Base-by-base conservation (phyloP, 768 basidiomycete species). In the Rhodotorula taiwanensis region DNA sequence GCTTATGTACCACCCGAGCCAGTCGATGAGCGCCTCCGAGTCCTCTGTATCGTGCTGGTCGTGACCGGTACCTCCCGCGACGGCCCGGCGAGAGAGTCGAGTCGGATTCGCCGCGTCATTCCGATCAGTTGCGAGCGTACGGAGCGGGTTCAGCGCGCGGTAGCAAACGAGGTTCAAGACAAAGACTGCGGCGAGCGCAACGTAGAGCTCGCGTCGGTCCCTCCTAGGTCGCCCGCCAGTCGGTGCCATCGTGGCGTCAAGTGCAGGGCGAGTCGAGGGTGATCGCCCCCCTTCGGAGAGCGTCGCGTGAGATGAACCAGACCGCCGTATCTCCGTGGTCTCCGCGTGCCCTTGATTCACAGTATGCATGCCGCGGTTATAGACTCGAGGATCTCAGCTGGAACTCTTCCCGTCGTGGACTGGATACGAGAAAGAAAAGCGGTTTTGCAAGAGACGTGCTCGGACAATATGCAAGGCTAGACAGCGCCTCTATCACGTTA, bases 21-120 rank as follows among this genome's bases (percentile, higher is more conserved):
- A 69, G 53, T 65, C 54, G 51, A 69, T 65, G 30, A 69, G 30
- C 0, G 67, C 60, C 15, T 54, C 63, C 9, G 58, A 52, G 5
- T 54, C 48, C 15, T 44, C 55, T 7, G 28, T 30, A 13, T 23
- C 48, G 51, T 42, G n/a, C 13, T 43, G 23, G 11, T 33, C 39
- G 7, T 44, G 41, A 23, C 25, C 34, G 6, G 13, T 31, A n/a
- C 23, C 16, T 11, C 18, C 16, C 1, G 23, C 11, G 20, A 21
- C 20, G 4, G 27, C 47, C 28, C 13, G 15, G 28, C 49, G 20
- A 45, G 44, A 20, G 44, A 45, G 23, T 11, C 36, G 36, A 39
- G 36, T 9, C 16, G 36, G 10, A 16, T 16, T 16, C 16, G 36
- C 36, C 10, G 18, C 33, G 50, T 36, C 31, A n/a, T 20, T 44